A percentile compares a stretch with the other conserved stretches of the same genome.
Conservation (phyloP, 2,329 filamentous ascomycete genomes). For the Dissoconium aciculare region DNA sequence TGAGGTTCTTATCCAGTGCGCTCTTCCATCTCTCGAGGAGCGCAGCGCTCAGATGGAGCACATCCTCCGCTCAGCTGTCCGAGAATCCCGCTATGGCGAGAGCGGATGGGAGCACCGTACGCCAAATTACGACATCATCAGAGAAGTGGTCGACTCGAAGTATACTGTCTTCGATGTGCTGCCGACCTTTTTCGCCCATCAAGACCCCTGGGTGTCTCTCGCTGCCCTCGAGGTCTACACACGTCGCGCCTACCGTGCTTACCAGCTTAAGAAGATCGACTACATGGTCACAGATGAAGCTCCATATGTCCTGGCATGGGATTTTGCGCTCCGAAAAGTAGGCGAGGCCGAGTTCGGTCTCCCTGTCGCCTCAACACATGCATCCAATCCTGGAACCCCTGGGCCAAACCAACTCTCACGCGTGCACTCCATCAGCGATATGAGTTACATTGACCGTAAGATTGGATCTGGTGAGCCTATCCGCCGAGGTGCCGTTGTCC, state of each 20-base stretch:
- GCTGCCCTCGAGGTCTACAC: constrained; percentile 93
- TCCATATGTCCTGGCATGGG: constrained; percentile 76
- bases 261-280: constrained; percentile 74
- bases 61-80: constrained; percentile 85
- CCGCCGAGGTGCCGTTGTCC: constrained; percentile 86
- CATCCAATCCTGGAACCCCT: constrained; percentile 53
- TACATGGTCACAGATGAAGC: constrained; percentile 68
- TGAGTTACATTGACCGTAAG: constrained; percentile 71
- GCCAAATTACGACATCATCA: constrained; percentile 77
- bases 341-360: constrained; percentile 82
- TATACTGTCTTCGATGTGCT: constrained; percentile 97
- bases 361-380: constrained; percentile 61
- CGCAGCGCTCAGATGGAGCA: constrained; percentile 95
- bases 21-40: constrained; percentile 89
- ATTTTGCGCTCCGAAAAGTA: constrained; percentile 87
- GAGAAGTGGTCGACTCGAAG: constrained; percentile 96
- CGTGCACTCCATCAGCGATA: constrained; percentile 88
- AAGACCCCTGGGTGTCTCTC: constrained; percentile 84
- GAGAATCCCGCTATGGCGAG: constrained; percentile 95
- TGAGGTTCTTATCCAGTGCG: constrained; percentile 93
- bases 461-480: constrained; percentile 53
- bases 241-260: constrained; percentile 90
- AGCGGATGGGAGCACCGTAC: constrained; percentile 93
- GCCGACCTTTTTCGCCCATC: constrained; percentile 85
- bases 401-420: constrained; percentile 54